Evolutionary conservation across 1,284 basidiomycete genomes (phyloP).

Genomic region (Garcileccinum viscosum): DNA sequence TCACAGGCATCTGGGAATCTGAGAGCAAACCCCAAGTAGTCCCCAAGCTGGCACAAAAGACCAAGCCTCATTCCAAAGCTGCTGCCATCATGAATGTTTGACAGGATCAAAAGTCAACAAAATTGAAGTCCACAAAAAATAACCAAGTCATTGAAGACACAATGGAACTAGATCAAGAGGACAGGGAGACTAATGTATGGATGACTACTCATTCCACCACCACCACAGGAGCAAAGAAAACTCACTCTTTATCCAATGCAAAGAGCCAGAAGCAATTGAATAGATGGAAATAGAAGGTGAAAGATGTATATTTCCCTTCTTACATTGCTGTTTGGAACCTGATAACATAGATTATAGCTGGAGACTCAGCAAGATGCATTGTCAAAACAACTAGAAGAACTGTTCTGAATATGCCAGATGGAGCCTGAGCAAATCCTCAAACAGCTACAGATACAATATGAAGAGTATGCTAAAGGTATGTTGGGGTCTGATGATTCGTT

Average conservation of each 20-base stretch:
- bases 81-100: slow-evolving; percentile 9
- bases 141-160: slow-evolving; percentile 9
- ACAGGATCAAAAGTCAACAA: slow-evolving; percentile 16
- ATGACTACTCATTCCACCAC: slow-evolving; percentile 3
- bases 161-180: slow-evolving; percentile 27
- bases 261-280: slow-evolving; percentile 34
- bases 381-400: slow-evolving; percentile 60
- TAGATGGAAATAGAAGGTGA: slow-evolving; percentile 38
- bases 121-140: slow-evolving; percentile 20
- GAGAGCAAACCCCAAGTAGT: slow-evolving; percentile 4
- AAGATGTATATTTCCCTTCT: slow-evolving; percentile 26
- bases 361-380: slow-evolving; percentile 55
- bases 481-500: background rate
- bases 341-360: slow-evolving; percentile 39
- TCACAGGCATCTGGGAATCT: slow-evolving; percentile 30
- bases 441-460: slow-evolving; percentile 53
- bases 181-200: slow-evolving; percentile 9
- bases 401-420: slow-evolving; percentile 60
- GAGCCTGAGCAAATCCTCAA: slow-evolving; percentile 64
- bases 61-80: slow-evolving; percentile 26
- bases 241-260: slow-evolving; percentile 17
- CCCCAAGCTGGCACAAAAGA: slow-evolving; percentile 19
- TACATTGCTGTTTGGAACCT: background rate
- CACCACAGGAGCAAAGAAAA: slow-evolving; percentile 18
- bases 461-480: slow-evolving; percentile 59